Conservation (phyloP, 192 early-diverging fungal genomes). For the Backusella westeae region DNA sequence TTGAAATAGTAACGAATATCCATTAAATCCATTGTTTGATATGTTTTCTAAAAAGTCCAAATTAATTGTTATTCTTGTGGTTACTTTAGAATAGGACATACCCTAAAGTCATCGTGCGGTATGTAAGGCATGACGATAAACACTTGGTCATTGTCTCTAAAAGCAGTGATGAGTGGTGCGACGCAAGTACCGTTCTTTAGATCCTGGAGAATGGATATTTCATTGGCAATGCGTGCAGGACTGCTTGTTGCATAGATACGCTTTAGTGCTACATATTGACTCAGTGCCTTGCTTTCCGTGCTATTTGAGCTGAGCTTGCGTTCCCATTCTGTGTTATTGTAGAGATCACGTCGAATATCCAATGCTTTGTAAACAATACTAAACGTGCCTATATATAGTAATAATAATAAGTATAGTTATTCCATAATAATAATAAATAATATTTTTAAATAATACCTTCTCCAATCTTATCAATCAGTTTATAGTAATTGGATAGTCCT, state of each 20-base stretch:
- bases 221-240: conserved; percentile 75
- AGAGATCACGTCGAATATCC: conserved; percentile 68
- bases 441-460: conserved; percentile 51
- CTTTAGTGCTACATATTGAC: conserved; percentile 77
- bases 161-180: conserved; percentile 74
- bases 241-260: conserved; percentile 83
- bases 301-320: not conserved
- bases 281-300: conserved; percentile 11
- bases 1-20: conserved; percentile 80
- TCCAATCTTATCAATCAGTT: conserved; percentile 76
- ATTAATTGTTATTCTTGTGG: not conserved
- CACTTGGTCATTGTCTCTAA: conserved; percentile 80
- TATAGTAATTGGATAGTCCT: conserved; percentile 56
- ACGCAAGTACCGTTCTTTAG: conserved; percentile 74
- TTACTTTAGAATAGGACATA: conserved; percentile 20
- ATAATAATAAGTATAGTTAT: not conserved
- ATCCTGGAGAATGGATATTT: conserved; percentile 73
- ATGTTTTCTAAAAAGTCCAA: conserved; percentile 54
- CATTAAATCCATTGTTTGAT: conserved; percentile 51
- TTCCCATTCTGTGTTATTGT: conserved; percentile 72
- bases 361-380: conserved; percentile 90
- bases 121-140: conserved; percentile 84
- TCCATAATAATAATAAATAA: not conserved
- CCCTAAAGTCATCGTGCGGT: conserved; percentile 78
- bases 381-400: conserved; percentile 69